Base-by-base conservation (phyloP, 164 flowering plant genomes). In the Annona cherimola region DNA sequence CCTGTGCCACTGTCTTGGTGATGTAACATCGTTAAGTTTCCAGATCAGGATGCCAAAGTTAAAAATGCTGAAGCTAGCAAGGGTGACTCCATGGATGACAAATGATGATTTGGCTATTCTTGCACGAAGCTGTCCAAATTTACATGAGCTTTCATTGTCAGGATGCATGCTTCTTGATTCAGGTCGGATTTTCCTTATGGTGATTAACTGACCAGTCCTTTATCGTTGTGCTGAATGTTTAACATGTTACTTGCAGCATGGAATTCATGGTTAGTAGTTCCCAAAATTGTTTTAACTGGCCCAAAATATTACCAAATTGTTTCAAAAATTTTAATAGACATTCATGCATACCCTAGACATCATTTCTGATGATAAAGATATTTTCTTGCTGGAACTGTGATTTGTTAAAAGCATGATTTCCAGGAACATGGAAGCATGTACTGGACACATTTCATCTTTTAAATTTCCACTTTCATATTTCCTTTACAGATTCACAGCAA, bases 41-140 rank as follows among this genome's bases (percentile, higher is more conserved):
- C 69, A 69, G 68, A 55, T 74, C 19, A 73, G 79, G 60, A 74
- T 83, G 82, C 90, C 87, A 71, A 85, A 79, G 79, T 77, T 92
- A 75, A 86, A 80, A 72, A 89, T 70, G 69, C 76, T 92, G 80
- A 86, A 72, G 83, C 89, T 92, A 69, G 84, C 86, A 75, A 84
- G 94, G 74, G 96, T 89, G 71, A 77, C 88, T 61, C 88, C 92
- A 44, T 88, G 88, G 91, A 81, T 92, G 91, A 86, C 84, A 72
- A 90, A 90, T 81, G 77, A 77, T 43, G 86, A 90, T 78, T 82
- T 92, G 85, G 69, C 78, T 44, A 73, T 73, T 69, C 77, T 92
- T 69, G 84, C 88, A 39, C 79, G 71, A 69, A 86, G 70, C 73
- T 88, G 84, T 79, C 8, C 75, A 55, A 83, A 74, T 66, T 74